Conservation (phyloP, 805 yeast species). For the Kodamaea laetipori region DNA sequence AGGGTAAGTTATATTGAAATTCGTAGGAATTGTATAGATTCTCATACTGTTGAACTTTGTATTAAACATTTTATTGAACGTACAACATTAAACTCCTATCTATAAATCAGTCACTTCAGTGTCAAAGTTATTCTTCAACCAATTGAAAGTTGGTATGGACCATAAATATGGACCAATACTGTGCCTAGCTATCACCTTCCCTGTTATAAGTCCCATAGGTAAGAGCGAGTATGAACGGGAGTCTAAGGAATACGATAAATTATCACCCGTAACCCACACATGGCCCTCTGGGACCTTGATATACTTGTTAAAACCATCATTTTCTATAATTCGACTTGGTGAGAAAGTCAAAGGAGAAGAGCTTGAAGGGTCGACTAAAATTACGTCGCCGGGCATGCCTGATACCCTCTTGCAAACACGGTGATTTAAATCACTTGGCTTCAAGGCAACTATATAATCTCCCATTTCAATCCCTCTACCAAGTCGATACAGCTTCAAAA, state of each 20-base stretch:
- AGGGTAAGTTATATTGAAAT: too few species aligned
- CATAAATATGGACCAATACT: conserved; percentile 53
- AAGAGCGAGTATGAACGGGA: conserved; percentile 87
- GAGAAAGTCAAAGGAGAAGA: conserved; percentile 45
- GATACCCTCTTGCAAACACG: conserved; percentile 91
- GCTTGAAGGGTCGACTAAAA: conserved; percentile 77
- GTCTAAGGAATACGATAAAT: conserved; percentile 81
- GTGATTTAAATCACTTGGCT: conserved; percentile 85
- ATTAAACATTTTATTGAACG: too few species aligned
- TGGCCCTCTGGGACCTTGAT: conserved; percentile 90
- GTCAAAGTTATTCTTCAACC: conserved; percentile 52
- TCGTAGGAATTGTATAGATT: too few species aligned
- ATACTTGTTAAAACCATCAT: conserved; percentile 54
- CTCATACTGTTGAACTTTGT: too few species aligned
- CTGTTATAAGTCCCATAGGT: conserved; percentile 86
- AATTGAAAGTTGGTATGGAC: conserved; percentile 46
- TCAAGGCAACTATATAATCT: conserved; percentile 82
- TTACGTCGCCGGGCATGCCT: conserved; percentile 93
- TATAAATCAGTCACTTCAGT: background rate
- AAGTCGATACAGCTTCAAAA: conserved; percentile 59
- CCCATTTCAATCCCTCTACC: conserved; percentile 77
- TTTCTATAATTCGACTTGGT: conserved; percentile 24
- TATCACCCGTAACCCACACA: conserved; percentile 97
- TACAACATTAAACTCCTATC: too few species aligned
- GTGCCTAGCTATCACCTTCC: conserved; percentile 76